Percentiles rank a stretch among this genome's conserved stretches.
Evolutionary conservation across 2,329 filamentous ascomycete species (phyloP).

Genomic region (Aspergillus intermedius): DNA sequence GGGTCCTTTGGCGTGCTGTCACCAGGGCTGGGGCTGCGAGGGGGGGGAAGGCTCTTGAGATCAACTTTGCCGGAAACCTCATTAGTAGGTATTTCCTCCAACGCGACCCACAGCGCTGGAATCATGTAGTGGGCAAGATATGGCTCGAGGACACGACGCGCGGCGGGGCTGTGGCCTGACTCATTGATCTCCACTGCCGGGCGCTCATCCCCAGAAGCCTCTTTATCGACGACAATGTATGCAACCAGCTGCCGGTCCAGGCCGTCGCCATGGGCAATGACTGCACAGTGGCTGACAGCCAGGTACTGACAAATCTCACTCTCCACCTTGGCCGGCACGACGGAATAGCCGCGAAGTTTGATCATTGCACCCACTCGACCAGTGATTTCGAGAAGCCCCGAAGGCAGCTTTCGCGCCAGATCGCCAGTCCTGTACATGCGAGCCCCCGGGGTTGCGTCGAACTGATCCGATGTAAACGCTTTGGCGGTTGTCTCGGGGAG

Average conservation of each 20-base stretch:
- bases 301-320: conserved; percentile 63
- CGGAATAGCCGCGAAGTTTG: conserved; percentile 71
- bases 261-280: conserved; percentile 68
- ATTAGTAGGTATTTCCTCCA: conserved; percentile 66
- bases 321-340: conserved; percentile 71
- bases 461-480: conserved; percentile 63
- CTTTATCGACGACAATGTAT: conserved; percentile 65
- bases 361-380: conserved; percentile 74
- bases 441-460: conserved; percentile 52
- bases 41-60: conserved; percentile 62
- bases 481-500: conserved; percentile 70
- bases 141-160: conserved; percentile 57
- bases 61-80: conserved; percentile 75
- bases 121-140: conserved; percentile 80
- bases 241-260: conserved; percentile 69
- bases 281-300: conserved; percentile 64
- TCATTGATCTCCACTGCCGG: conserved; percentile 61
- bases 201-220: conserved; percentile 46
- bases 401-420: conserved; percentile 59
- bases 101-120: conserved; percentile 67
- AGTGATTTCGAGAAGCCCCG: conserved; percentile 66
- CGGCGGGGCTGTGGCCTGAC: conserved; percentile 63
- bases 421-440: conserved; percentile 73
- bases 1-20: conserved; percentile 46
- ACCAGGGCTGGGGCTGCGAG: conserved; percentile 46